Evolutionary conservation across 192 early-diverging fungal species (phyloP), one percentile per base, ranked within the genome.

Genomic region (Mortierella claussenii): DNA sequence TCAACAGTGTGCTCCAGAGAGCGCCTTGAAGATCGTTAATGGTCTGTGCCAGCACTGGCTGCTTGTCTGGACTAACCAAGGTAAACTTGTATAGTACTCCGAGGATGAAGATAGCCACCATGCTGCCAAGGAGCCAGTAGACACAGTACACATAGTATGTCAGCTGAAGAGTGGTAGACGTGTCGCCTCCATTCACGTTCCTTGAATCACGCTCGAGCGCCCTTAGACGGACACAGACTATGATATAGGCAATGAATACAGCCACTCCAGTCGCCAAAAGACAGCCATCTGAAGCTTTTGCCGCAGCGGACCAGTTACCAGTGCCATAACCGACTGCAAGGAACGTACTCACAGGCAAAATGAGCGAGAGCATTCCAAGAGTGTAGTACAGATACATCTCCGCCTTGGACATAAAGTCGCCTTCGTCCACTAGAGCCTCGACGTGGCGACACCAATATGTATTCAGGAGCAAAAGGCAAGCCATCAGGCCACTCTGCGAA

Each of bases 361-460:
- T 18, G 7, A 61, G 9, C 12, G 52, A 58, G 17, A 60, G 15
- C n/a, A 6, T 53, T 9, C 64, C 52, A 18, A 76, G 44, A 4
- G 24, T n/a, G 30, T 58, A 76, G 12, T 67, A 76, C 18, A 60
- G 18, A 26, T 57, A 76, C 73, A 67, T 67, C 46, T 76, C 73
- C 0, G 56, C 8, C 40, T 59, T 66, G 4, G 73, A 67, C 73
- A 76, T 76, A 20, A 76, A 76, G 21, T 76, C 34, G 12, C 73
- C 73, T 17, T 76, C 73, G n/a, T 76, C 73, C 13, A 76, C 73
- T 8, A 76, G 33, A 4, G 55, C 64, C 31, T 76, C 73, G 18
- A 76, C 73, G 31, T 76, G 73, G 0, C 53, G 45, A 21, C 64
- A 76, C 73, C 73, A 76, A 31, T 76, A 76, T 2, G 73, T 76